These are phyloP conservation scores for Aspergillus floridensis DNA, from an alignment of 2,329 filamentous ascomycete species.

Conservation along the genomic window DNA sequence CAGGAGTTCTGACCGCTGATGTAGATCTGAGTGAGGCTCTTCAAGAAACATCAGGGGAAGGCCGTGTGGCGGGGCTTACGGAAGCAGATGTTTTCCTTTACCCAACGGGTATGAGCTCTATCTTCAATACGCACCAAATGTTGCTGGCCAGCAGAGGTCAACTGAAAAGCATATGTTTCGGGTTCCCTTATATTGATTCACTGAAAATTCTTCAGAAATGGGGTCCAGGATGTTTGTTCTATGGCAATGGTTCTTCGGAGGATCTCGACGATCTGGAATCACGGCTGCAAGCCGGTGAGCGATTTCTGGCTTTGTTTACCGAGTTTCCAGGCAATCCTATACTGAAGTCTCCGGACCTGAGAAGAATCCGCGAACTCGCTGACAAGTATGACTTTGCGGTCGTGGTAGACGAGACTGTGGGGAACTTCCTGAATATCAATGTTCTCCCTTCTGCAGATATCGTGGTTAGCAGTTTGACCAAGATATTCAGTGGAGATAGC, in stretches of 20 bases:
- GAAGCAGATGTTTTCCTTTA: conserved; percentile 89
- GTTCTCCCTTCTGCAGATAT: conserved; percentile 86
- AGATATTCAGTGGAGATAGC: conserved; percentile 94
- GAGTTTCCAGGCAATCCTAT: conserved; percentile 95
- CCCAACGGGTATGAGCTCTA: conserved; percentile 90
- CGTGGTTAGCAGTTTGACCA: conserved; percentile 91
- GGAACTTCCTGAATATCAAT: conserved; percentile 94
- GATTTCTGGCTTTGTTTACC: conserved; percentile 80
- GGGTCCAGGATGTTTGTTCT: conserved; percentile 83
- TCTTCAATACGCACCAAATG: conserved; percentile 80
- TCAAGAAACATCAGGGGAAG: conserved; percentile 37
- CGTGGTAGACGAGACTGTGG: conserved; percentile 93
- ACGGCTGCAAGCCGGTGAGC: conserved; percentile 68
- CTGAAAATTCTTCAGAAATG: conserved; percentile 94
- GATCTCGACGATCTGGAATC: conserved; percentile 82
- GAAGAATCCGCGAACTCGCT: conserved; percentile 74
- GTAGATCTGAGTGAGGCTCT: conserved; percentile 63
- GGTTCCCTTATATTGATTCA: conserved; percentile 97
- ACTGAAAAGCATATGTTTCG: conserved; percentile 80
- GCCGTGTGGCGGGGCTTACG: conserved; percentile 57
- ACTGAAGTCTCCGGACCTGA: conserved; percentile 77
- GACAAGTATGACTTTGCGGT: conserved; percentile 84
- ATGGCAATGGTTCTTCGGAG: conserved; percentile 71
- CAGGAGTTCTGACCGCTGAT: conserved; percentile 75
- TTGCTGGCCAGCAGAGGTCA: conserved; percentile 64